Base-by-base conservation (phyloP, 441 rosid genomes). In the Adansonia grandidieri region DNA sequence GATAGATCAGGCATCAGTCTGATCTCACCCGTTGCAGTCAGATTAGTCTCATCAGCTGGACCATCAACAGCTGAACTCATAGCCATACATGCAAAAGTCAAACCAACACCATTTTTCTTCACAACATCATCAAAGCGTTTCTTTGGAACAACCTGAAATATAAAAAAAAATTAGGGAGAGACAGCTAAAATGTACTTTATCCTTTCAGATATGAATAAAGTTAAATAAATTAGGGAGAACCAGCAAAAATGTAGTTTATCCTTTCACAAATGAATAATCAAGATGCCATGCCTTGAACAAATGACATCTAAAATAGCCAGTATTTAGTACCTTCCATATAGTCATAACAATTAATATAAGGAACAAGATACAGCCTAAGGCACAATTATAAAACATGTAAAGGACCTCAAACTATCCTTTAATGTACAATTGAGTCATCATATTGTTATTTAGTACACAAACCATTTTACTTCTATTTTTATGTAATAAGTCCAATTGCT, bases 1-100 rank as follows among this genome's bases (percentile, higher is more conserved):
- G 90, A 87, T 79, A 92, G 82, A 88, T 94, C 98, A 76, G 98
- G 98, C 75, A 96, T 87, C 77, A 94, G 70, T 84, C 98, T 91
- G 80, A 93, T 86, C 91, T 96, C 99, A 72, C 98, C 98, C 62
- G 87, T 88, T 74, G 88, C 94, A 1, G 91, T 88, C 73, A 96
- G 85, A 71, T 89, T 88, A 77, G 93, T 89, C 69, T 80, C 97
- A 70, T 82, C 92, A 60, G 97, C 95, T 28, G 97, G 96, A 78
- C 87, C 87, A 90, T 94, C 99, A 79, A 82, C 44, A 84, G 68
- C 77, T 76, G 98, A 96, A 76, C 81, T 66, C 97, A 92, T 93
- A 72, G 84, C 99, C 99, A 94, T 96, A 73, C 88, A 54, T 9
- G 91, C 98, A 84, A 76, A 83, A 72, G 98, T 86, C 89, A 96